Conservation (phyloP, 805 yeast genomes). For the Wickerhamiella sergipiensis region DNA sequence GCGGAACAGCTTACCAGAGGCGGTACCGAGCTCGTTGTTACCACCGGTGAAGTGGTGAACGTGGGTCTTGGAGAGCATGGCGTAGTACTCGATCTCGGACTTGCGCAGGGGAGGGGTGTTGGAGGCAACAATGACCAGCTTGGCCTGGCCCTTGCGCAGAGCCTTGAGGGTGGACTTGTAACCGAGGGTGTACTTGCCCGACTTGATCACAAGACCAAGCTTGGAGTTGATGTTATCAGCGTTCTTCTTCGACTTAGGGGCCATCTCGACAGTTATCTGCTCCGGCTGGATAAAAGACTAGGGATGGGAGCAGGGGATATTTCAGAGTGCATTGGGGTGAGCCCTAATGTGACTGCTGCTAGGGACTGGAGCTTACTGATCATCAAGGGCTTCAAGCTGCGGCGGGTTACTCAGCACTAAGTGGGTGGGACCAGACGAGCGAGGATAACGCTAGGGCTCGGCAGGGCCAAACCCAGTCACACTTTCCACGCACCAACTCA, state of each 20-base stretch:
- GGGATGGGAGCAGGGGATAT: neutral
- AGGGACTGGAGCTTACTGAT: no score
- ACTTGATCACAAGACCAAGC: constrained; percentile 95
- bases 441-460: neutral
- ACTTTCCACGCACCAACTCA: neutral
- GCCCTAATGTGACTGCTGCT: constrained; percentile 7
- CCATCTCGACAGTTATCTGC: constrained; percentile 92
- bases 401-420: no score
- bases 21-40: constrained; percentile 99
- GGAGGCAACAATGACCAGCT: constrained; percentile 94
- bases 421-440: no score
- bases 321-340: neutral
- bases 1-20: constrained; percentile 99
- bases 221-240: constrained; percentile 95
- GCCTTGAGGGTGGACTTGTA: constrained; percentile 98
- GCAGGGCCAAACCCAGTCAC: constrained; percentile 2
- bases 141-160: constrained; percentile 97
- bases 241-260: constrained; percentile 85
- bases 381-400: no score
- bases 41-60: constrained; percentile 99
- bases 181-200: constrained; percentile 99
- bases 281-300: constrained; percentile 51
- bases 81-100: constrained; percentile 99
- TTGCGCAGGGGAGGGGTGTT: constrained; percentile 99
- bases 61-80: constrained; percentile 96